Base-by-base conservation (phyloP, 805 yeast genomes). In the Hanseniaspora pseudoguilliermondii region DNA sequence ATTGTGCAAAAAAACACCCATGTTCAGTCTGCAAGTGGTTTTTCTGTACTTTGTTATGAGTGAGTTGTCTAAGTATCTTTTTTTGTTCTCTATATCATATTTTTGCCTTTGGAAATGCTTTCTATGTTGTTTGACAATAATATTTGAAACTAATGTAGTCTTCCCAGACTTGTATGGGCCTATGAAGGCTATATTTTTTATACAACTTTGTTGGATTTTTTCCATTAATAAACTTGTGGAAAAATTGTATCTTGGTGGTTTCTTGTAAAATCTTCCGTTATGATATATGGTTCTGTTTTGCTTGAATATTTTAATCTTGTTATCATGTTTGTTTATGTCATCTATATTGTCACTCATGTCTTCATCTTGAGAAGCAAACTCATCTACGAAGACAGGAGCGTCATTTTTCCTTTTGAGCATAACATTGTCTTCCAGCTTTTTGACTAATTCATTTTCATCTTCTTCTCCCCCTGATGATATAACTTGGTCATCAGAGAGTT, bases 101-200 rank as follows among this genome's bases (percentile, higher is more conserved):
- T 53, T 53, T n/a, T 53, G 56, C 34, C 56, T 53, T 18, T 63
- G 57, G 5, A 73, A 65, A n/a, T 65, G 57, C 25, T 57, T 58
- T 50, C 69, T 63, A 61, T 88, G 96, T 0, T 95, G 81, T 56
- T 83, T 81, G 2, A 71, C 60, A 0, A 88, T 79, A 25, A 91
- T 66, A 67, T 77, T 66, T 64, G 91, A 96, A 2, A 86, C 60
- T 1, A 90, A 69, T 0, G 87, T 74, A 0, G 97, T 86, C 69
- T 93, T 93, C 1, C 99, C 99, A 5, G 87, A 81, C 61, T 86
- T 86, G 1, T 85, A 65, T 44, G 81, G 79, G 0, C 98, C 98
- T n/a, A 82, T 79, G 1, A 93, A 61, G 0, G 90, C 84, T 18
- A 90, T 70, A 66, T 85, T 90, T 49, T 95, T 75, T 9, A 83